Base-by-base conservation (phyloP, 225 moss, liverwort and hornwort species). In the Straminergon stramineum region DNA sequence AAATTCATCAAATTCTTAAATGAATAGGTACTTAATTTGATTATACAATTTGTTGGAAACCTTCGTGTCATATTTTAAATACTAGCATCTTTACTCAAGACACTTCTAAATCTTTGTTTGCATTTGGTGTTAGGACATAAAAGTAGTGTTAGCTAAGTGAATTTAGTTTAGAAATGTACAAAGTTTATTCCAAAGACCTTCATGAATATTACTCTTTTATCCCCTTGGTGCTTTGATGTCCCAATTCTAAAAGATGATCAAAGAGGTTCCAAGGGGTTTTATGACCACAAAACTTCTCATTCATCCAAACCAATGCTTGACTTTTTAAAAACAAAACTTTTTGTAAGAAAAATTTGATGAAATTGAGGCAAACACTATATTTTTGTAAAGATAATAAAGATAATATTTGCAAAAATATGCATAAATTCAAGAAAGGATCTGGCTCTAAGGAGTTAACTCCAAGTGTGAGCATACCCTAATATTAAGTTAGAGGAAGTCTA, bases 181-280 rank as follows among this genome's bases (percentile, higher is more conserved):
- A 20, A 51, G 7, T 32, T 51, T 20, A 20, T 19, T 32, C 7
- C 51, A 51, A 75, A 51, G 17, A 31, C 48, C 6, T 19, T 51
- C 17, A 20, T 7, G 12, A 32, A 32, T 6, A 32, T 20, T 13
- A 51, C 13, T 74, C 2, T 75, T 75, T 7, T 48, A 19, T 2
- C 2, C 31, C 28, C 4, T 75, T 11, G 4, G 31, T 1, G 3
- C 30, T 75, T 1, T 1, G 3, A 30, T 0, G 1, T 45, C 0
- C 7, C 1, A 30, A 30, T 74, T 74, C 1, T 11, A 30, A 0
- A 75, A 4, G 2, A 75, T 48, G 18, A 75, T 48, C 0, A 48
- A 2, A 48, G 11, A 75, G 7, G 7, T 48, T 75, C 6, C 0
- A 3, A 0, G 6, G 45, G 1, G 2, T 48, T 48, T 45, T 11